Base-by-base conservation (phyloP, 1,139 yeast species). In the Blastobotrys serpentis region DNA sequence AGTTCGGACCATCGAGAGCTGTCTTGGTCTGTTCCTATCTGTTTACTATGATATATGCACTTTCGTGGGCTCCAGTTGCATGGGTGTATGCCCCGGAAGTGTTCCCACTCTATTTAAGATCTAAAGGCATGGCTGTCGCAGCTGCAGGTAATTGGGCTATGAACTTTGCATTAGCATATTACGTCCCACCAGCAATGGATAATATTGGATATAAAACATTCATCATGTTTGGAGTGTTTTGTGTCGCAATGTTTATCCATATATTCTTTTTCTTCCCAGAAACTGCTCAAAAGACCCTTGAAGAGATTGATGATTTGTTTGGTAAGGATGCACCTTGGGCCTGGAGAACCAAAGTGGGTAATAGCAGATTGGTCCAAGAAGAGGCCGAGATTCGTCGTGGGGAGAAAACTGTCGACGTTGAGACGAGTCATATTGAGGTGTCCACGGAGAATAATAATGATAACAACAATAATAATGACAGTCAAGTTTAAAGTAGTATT, bases 61-160 rank as follows among this genome's bases (percentile, higher is more conserved):
- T n/a, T n/a, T n/a, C n/a, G n/a, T n/a, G n/a, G n/a, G n/a, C n/a
- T n/a, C n/a, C n/a, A n/a, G n/a, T n/a, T n/a, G n/a, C n/a, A n/a
- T n/a, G n/a, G n/a, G n/a, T n/a, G n/a, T n/a, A n/a, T n/a, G n/a
- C n/a, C n/a, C n/a, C n/a, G n/a, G 94, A 85, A 66, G 74, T 83
- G 51, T 84, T 76, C 71, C 83, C 88, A 48, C 75, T 85, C 56
- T 75, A 82, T 51, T 77, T 82, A 44, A 76, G 94, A 69, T 86
- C 84, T 60, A 82, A 81, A 68, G 85, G 88, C 3, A 82, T 84
- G 57, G 81, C 90, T 14, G 65, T 84, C 47, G 79, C 86, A 44
- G 80, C 85, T 17, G 84, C 90, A 13, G 76, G 86, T 34, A 85
- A 85, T 70, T 85, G 92, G 94, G 66, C 82, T 50, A 82, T 81